These are phyloP conservation scores for Coffea eugenioides DNA, from an alignment of 257 asterid species.

Conservation along the genomic window DNA sequence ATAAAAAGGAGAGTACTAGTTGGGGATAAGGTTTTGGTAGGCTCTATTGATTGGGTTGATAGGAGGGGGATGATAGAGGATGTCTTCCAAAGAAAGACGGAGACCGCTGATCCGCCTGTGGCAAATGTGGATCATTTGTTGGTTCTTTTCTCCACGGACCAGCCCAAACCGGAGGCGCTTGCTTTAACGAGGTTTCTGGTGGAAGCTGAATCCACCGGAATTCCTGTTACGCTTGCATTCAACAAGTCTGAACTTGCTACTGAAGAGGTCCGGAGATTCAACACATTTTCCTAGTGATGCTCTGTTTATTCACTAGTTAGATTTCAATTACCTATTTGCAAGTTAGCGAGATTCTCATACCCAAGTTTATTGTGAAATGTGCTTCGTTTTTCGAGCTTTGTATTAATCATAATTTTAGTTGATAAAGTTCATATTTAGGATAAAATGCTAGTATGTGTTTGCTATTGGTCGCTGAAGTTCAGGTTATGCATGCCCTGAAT, in stretches of 20 bases:
- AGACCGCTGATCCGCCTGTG: slow-evolving; percentile 85
- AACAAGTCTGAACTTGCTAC: slow-evolving; percentile 83
- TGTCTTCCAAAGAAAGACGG: slow-evolving; percentile 67
- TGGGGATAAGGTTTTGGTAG: slow-evolving; percentile 87
- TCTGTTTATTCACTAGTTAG: too few species aligned
- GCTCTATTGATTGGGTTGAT: slow-evolving; percentile 85
- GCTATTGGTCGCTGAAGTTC: too few species aligned
- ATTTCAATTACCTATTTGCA: too few species aligned
- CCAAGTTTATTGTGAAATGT: too few species aligned
- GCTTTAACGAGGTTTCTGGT: slow-evolving; percentile 84
- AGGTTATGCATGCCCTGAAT: too few species aligned
- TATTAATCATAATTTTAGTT: too few species aligned
- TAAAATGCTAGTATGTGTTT: too few species aligned
- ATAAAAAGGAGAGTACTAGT: slow-evolving; percentile 88
- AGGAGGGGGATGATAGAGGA: slow-evolving; percentile 88
- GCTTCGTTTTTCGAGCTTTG: too few species aligned
- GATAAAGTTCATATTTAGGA: too few species aligned
- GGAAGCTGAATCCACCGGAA: slow-evolving; percentile 90
- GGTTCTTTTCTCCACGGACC: slow-evolving; percentile 76
- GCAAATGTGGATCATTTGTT: slow-evolving; percentile 88
- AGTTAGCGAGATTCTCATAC: too few species aligned
- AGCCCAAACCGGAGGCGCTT: slow-evolving; percentile 74
- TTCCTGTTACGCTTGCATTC: slow-evolving; percentile 77
- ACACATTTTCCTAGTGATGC: background rate
- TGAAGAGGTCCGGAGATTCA: slow-evolving; percentile 43